Base-by-base conservation (phyloP, 2,329 filamentous ascomycete genomes). In the Graphiopsis chlorocephala region DNA sequence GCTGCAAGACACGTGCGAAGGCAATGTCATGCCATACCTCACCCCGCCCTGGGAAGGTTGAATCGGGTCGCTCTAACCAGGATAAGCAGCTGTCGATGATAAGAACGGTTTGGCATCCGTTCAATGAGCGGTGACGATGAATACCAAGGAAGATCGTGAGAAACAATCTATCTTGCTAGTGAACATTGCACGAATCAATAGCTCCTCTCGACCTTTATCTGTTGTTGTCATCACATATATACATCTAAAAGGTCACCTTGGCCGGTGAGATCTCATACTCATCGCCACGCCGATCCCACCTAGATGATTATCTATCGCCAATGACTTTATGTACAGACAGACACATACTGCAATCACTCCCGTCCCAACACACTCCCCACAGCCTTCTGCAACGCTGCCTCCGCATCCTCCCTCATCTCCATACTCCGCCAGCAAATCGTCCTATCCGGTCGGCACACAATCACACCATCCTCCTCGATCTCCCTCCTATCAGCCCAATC, bases 381-480 rank as follows among this genome's bases (percentile, higher is more conserved):
- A 42, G 73, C 69, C 25, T 63, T 53, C 64, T 69, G 66, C 65
- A 74, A 29, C 17, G 70, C 72, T n/a, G 58, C 71, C 42, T 68
- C 65, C 29, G 66, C 66, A 70, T 71, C 38, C 35, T 66, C 65
- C 45, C 66, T 61, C 69, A 55, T 52, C 45, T 28, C 47, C 56
- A 71, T 66, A 64, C 75, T 76, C 61, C 84, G 76, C 85, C 85
- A 88, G 2, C 81, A 83, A 2, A 88, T 81, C 66, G 86, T 86
- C 15, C 83, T 75, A 76, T 89, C 87, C 0, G 86, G 86, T 12
- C 86, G 75, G 4, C 85, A 81, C 26, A 89, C 77, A 17, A 89
- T 79, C 69, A 80, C 84, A 1, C 87, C 86, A 65, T 83, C 80
- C 66, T 88, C 86, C 23, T 82, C 80, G 1, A 89, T 80, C 52